Percentiles rank a stretch among this genome's conserved stretches.
Evolutionary conservation across 257 asterid species (phyloP).

Genomic region (Misopates orontium): DNA sequence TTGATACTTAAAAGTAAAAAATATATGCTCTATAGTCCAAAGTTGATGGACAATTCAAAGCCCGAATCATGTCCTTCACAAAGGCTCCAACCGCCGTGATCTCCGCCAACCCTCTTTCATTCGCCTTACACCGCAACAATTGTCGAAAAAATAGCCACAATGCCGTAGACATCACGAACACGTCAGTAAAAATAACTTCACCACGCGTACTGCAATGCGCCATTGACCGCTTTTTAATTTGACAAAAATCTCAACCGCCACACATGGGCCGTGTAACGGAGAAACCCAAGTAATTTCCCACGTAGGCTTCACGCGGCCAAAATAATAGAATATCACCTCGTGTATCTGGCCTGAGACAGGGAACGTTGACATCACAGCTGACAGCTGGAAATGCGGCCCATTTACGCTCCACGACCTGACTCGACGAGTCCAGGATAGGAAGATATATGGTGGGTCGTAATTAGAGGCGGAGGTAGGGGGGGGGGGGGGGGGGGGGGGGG

Average conservation of each 20-base stretch:
- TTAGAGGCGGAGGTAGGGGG: too few species aligned
- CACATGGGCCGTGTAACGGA: slow-evolving; percentile 56
- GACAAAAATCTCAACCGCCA: slow-evolving; percentile 41
- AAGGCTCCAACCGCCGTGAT: slow-evolving; percentile 52
- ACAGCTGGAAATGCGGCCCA: slow-evolving; percentile 64
- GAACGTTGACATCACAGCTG: slow-evolving; percentile 52
- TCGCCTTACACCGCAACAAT: slow-evolving; percentile 47
- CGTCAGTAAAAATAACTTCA: slow-evolving; percentile 41
- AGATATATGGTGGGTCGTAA: slow-evolving; percentile 69
- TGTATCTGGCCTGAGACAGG: slow-evolving; percentile 57
- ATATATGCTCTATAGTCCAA: too few species aligned
- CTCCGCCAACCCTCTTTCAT: slow-evolving; percentile 55
- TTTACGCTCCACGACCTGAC: slow-evolving; percentile 39
- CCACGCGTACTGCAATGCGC: slow-evolving; percentile 50
- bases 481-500: too few species aligned
- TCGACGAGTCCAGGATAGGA: slow-evolving; percentile 46
- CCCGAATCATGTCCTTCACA: slow-evolving; percentile 45
- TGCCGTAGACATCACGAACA: slow-evolving; percentile 49
- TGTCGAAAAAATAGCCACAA: slow-evolving; percentile 67
- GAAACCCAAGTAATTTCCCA: slow-evolving; percentile 66
- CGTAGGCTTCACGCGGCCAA: slow-evolving; percentile 66
- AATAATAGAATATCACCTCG: slow-evolving; percentile 69
- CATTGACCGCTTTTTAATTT: slow-evolving; percentile 51
- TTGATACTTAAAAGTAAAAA: too few species aligned
- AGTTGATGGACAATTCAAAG: too few species aligned